These are phyloP conservation scores for Pseudonitzschia pungens DNA, from an alignment of 108 stramenopile genomes.

Conservation along the genomic window DNA sequence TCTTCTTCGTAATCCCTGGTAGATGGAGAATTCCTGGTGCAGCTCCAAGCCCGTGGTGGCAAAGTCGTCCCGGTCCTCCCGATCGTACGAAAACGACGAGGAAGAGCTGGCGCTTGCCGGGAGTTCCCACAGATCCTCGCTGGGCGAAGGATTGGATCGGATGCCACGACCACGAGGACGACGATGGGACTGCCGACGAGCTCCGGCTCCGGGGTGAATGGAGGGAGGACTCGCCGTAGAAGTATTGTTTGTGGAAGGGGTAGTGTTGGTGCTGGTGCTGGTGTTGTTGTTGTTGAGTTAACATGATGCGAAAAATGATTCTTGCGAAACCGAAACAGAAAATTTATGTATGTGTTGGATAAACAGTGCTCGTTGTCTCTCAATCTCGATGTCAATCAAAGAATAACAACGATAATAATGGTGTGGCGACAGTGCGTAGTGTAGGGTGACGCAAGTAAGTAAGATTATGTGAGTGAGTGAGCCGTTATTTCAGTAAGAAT, in stretches of 20 bases:
- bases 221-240: background rate
- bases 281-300: no score
- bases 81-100: constrained; percentile 2
- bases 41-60: background rate
- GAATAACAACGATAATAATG: no score
- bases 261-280: no score
- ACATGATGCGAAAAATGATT: no score
- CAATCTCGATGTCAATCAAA: no score
- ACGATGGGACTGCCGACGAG: background rate
- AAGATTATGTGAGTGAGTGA: no score
- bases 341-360: no score
- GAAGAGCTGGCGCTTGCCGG: constrained; percentile 12
- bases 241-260: background rate
- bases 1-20: background rate
- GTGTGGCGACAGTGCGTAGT: no score
- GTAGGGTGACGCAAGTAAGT: no score
- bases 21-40: background rate
- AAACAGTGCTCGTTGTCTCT: no score
- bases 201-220: background rate
- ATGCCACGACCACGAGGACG: constrained; percentile 30
- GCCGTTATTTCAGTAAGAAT: no score
- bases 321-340: no score
- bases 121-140: constrained; percentile 35
- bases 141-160: constrained; percentile 27
- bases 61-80: constrained; percentile 6